These are phyloP conservation scores for Trichoderma asperelloides DNA, from an alignment of 495 filamentous ascomycete genomes.

Conservation along the genomic window DNA sequence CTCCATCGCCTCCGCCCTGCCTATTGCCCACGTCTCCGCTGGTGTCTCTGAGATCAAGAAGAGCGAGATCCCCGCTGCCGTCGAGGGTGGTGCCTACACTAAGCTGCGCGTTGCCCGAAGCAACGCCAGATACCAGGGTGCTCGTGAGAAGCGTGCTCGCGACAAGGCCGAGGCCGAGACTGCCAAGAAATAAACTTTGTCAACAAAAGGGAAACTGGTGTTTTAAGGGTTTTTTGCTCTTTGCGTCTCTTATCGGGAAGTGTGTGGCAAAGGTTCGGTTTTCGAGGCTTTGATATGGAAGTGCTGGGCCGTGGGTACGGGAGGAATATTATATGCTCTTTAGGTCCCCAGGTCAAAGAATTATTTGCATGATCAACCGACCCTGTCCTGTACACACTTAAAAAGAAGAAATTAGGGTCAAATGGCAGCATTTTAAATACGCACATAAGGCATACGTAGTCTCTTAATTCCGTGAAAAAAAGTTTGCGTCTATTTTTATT, in stretches of 20 bases:
- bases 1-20: constrained; percentile 49
- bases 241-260: neutral
- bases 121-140: constrained; percentile 71
- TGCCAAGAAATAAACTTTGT: constrained; percentile 71
- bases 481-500: neutral
- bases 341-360: constrained; percentile 9
- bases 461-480: neutral
- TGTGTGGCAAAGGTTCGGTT: constrained; percentile 7
- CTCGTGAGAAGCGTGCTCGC: constrained; percentile 87
- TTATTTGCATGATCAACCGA: constrained; percentile 11
- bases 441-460: neutral
- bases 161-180: constrained; percentile 83
- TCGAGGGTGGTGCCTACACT: constrained; percentile 74
- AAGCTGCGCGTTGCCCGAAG: constrained; percentile 77
- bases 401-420: neutral
- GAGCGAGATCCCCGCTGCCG: constrained; percentile 62
- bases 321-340: constrained; percentile 5
- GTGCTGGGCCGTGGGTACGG: neutral
- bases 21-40: constrained; percentile 57
- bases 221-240: constrained; percentile 11
- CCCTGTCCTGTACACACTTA: constrained; percentile 6
- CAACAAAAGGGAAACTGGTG: constrained; percentile 11
- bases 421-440: neutral
- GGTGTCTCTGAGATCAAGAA: constrained; percentile 72
- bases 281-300: constrained; percentile 7